A percentile compares a stretch with the other conserved stretches of the same genome.
Conservation (phyloP, 2,329 filamentous ascomycete species). For the Iodosphaeria phyllophila region DNA sequence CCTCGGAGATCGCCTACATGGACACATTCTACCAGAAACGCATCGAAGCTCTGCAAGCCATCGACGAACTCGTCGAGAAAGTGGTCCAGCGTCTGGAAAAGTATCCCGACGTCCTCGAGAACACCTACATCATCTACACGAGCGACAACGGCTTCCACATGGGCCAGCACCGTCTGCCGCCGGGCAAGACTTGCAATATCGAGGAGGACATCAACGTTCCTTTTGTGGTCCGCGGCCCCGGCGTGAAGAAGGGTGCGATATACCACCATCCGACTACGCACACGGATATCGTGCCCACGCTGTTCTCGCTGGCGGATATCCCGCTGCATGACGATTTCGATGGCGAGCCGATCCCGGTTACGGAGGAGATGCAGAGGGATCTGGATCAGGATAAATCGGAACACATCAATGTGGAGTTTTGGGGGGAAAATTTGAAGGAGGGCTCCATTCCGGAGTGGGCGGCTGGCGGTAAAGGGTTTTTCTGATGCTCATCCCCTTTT, state of each 20-base stretch:
- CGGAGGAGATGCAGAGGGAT: too few species aligned
- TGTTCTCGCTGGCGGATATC: slow-evolving; percentile 21
- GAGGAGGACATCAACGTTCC: slow-evolving; percentile 41
- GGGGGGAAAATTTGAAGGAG: slow-evolving; percentile 17
- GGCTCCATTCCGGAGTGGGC: not conserved
- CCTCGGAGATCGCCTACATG: slow-evolving; percentile 27
- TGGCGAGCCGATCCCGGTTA: slow-evolving; percentile 27
- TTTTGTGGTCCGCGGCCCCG: slow-evolving; percentile 39
- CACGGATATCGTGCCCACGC: slow-evolving; percentile 34
- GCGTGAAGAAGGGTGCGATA: slow-evolving; percentile 22
- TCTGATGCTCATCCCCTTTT: too few species aligned
- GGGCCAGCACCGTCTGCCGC: slow-evolving; percentile 35
- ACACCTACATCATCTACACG: slow-evolving; percentile 38
- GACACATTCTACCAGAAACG: slow-evolving; percentile 31
- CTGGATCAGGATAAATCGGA: slow-evolving; percentile 14
- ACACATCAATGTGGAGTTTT: slow-evolving; percentile 33
- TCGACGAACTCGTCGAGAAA: slow-evolving; percentile 32
- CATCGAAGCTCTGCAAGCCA: slow-evolving; percentile 28
- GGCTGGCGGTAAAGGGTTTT: too few species aligned
- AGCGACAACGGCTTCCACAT: slow-evolving; percentile 42
- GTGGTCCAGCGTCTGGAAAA: slow-evolving; percentile 22
- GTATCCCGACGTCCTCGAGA: slow-evolving; percentile 38
- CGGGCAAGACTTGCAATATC: slow-evolving; percentile 37
- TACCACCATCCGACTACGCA: slow-evolving; percentile 31
- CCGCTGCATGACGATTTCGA: slow-evolving; percentile 27